A percentile compares a stretch with the other conserved stretches of the same genome.
Conservation (phyloP, 1,139 yeast genomes). For the Yamadazyma buinensis region DNA sequence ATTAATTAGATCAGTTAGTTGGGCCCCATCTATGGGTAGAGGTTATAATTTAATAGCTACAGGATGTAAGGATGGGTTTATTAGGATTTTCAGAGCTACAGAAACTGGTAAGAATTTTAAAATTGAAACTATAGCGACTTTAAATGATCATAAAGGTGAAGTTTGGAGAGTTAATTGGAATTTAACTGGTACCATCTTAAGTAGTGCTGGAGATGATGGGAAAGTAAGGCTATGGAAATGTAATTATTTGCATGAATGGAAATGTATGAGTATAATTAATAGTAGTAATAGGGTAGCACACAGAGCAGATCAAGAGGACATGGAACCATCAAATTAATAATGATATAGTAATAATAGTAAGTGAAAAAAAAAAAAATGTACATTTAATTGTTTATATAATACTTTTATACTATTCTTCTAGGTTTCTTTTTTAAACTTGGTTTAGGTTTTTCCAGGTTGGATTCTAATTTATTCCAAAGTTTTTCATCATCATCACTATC, state of each 20-base stretch:
- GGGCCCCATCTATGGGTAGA: conserved; percentile 98
- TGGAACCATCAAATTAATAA: conserved; percentile 7
- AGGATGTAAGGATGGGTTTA: conserved; percentile 91
- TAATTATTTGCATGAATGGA: conserved; percentile 79
- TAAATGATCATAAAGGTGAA: conserved; percentile 78
- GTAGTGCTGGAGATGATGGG: conserved; percentile 96
- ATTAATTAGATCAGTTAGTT: conserved; percentile 80
- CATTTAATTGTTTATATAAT: neutral
- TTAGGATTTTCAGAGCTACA: conserved; percentile 74
- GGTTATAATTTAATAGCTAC: conserved; percentile 87
- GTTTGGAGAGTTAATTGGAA: conserved; percentile 98
- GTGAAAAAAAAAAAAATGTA: neutral
- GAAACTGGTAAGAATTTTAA: conserved; percentile 34
- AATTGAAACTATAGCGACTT: conserved; percentile 35
- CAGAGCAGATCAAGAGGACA: conserved; percentile 19
- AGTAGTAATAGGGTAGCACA: conserved; percentile 46
- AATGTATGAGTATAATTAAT: conserved; percentile 85
- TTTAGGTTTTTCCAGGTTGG: conserved; percentile 9
- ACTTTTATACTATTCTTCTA: conserved; percentile 3
- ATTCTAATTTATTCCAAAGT: conserved; percentile 37
- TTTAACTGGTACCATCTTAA: conserved; percentile 83
- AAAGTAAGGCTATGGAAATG: conserved; percentile 89
- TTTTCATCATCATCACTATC: conserved; percentile 24
- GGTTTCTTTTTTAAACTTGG: conserved; percentile 15
- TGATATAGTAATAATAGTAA: too few relatives aligned